Base-by-base conservation (phyloP, 2,329 filamentous ascomycete species). In the Magnaporthales sp. region DNA sequence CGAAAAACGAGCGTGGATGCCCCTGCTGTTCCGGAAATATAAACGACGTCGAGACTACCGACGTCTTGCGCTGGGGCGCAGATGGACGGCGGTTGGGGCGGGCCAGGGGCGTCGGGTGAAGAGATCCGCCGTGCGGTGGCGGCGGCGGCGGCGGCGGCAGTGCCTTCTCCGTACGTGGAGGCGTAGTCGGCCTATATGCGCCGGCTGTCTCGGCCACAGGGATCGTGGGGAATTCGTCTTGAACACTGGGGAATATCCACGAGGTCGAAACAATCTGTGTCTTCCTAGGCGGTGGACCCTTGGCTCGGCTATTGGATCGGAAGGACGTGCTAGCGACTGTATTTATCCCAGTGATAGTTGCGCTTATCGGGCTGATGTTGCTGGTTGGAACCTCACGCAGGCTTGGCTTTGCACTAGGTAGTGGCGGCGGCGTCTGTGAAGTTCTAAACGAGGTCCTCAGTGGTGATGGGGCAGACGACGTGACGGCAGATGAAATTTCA, bases 401-500 rank as follows among this genome's bases (percentile, higher is more conserved):
- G 56, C 22, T 19, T 27, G 19, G 24, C 56, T 60, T 27, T 7
- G 24, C 22, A 19, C 26, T 60, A 15, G 27, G 22, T 15, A 27
- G 56, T 27, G 56, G 27, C 11, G 56, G 11, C 13, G 56, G 8
- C 19, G 38, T 51, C n/a, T 60, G 56, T 5, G 56, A 60, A 9
- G 24, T 13, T 15, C 63, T 10, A 27, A 46, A 54, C 4, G 32
- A 54, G 24, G 26, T 54, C 24, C 7, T 19, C 13, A 64, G 27
- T 54, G 63, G 63, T 22, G 63, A 64, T 30, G 63, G 63, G 11
- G 63, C 63, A 29, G 63, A 46, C 3, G 63, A 64, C 24, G 38
- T 27, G 10, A 54, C 19, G 24, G 63, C 13, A 29, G 63, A 46
- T 30, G 51, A 27, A n/a, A n/a, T 29, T 13, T 5, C n/a, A 19